Conservation (phyloP, 1,284 basidiomycete genomes). For the Kwoniella shivajii region DNA sequence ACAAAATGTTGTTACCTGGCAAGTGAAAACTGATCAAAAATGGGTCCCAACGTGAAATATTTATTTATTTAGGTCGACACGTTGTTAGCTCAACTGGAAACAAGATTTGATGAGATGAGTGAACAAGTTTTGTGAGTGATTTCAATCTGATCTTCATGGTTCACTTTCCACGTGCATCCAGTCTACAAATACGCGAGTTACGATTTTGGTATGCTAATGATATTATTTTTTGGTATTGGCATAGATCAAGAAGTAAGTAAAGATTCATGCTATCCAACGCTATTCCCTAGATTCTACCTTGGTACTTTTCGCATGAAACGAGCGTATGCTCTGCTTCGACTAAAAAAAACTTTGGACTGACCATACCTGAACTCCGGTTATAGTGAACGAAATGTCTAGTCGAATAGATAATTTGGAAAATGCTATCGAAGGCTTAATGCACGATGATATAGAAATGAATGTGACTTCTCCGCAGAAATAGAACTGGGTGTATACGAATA, state of each 20-base stretch:
- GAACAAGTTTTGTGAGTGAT: slow-evolving; percentile 51
- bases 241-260: too few species aligned
- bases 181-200: too few species aligned
- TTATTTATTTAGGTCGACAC: slow-evolving; percentile 45
- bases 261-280: too few species aligned
- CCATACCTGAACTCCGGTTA: not conserved
- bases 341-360: not conserved
- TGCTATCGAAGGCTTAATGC: slow-evolving; percentile 50
- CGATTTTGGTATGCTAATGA: too few species aligned
- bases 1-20: not conserved
- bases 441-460: slow-evolving; percentile 28
- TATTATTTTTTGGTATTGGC: too few species aligned
- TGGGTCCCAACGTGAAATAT: too few species aligned
- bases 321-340: too few species aligned
- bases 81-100: slow-evolving; percentile 47
- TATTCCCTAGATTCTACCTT: too few species aligned
- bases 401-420: slow-evolving; percentile 53
- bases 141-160: not conserved
- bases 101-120: slow-evolving; percentile 52
- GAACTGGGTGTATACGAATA: too few species aligned
- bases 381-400: slow-evolving; percentile 52
- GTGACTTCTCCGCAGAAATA: slow-evolving; percentile 1
- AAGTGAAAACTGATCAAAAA: not conserved
- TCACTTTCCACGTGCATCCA: too few species aligned
- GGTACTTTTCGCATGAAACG: too few species aligned